phyloP scores from a whole-genome alignment of 805 yeast genomes.

The Hanseniaspora hatyaiensis region DNA sequence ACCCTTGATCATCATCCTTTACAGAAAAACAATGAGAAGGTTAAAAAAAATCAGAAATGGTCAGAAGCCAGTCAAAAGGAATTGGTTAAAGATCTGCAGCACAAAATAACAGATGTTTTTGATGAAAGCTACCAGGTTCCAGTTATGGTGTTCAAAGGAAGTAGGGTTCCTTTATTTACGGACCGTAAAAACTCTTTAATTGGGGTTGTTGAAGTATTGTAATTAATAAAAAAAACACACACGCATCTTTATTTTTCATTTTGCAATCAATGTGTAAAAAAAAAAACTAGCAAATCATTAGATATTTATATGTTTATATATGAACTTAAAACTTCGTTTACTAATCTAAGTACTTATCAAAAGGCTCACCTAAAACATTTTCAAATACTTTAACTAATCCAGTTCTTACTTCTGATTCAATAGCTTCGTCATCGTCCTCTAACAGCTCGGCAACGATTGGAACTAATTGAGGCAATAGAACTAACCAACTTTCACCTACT shows the following conservation, averaged over 20 bases:
- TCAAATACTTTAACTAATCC: constrained; percentile 87
- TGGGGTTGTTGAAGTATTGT: constrained; percentile 12
- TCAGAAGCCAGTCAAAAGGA: background rate
- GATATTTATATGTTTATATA: background rate
- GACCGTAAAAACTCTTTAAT: constrained; percentile 4
- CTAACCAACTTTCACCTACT: constrained; percentile 90
- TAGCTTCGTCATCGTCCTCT: constrained; percentile 91
- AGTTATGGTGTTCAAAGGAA: constrained; percentile 6
- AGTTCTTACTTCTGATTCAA: constrained; percentile 79
- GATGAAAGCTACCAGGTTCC: constrained; percentile 9
- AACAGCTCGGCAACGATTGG: constrained; percentile 90
- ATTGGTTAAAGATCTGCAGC: background rate
- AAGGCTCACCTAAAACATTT: constrained; percentile 84
- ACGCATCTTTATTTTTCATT: too few relatives aligned
- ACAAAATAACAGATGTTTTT: background rate
- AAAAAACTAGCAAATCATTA: too few relatives aligned
- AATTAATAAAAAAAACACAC: background rate
- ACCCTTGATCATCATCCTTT: background rate
- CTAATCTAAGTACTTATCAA: constrained; percentile 61
- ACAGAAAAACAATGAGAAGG: background rate
- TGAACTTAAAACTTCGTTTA: too few relatives aligned
- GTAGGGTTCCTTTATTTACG: constrained; percentile 2
- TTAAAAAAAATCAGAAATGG: background rate
- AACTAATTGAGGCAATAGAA: constrained; percentile 81
- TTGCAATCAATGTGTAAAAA: too few relatives aligned